These are phyloP conservation scores for Zelonia costaricensis DNA, from an alignment of 208 protist genomes.

Conservation along the genomic window DNA sequence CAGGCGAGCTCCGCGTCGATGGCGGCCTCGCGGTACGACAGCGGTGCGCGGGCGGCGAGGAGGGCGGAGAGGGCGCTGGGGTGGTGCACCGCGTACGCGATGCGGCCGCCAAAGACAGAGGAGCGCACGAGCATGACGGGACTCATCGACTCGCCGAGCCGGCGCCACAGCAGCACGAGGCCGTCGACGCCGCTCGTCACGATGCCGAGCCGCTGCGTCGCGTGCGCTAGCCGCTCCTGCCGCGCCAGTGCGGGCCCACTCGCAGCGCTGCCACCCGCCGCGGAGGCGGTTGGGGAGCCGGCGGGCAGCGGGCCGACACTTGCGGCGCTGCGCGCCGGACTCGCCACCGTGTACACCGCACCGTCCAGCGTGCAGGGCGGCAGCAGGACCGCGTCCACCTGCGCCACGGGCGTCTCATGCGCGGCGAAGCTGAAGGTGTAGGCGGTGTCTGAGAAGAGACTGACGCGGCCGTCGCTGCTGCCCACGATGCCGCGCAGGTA, in stretches of 20 bases:
- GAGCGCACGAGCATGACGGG: constrained; percentile 26
- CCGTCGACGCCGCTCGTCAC: constrained; percentile 59
- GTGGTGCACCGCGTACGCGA: constrained; percentile 33
- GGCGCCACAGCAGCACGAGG: constrained; percentile 62
- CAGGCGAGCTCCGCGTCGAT: constrained; percentile 26
- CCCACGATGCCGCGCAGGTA: constrained; percentile 78
- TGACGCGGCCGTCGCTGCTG: constrained; percentile 70
- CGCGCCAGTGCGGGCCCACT: neutral
- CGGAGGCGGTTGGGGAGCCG: neutral
- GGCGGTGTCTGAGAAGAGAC: constrained; percentile 66
- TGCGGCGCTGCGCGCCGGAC: neutral
- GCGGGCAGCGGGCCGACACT: neutral
- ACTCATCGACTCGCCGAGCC: constrained; percentile 25
- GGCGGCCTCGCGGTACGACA: constrained; percentile 11
- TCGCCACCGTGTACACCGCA: neutral
- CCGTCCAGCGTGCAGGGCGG: constrained; percentile 20
- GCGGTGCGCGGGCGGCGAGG: constrained; percentile 10
- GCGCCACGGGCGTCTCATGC: constrained; percentile 57
- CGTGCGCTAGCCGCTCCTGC: constrained; percentile 14
- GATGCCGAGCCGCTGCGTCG: constrained; percentile 58
- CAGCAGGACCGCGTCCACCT: constrained; percentile 48
- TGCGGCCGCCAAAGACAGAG: constrained; percentile 22
- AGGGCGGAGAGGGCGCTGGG: constrained; percentile 27
- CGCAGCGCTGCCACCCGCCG: neutral
- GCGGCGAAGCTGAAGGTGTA: constrained; percentile 78